phyloP scores from a whole-genome alignment of 108 stramenopile genomes.

The Pelagomonas calceolata region DNA sequence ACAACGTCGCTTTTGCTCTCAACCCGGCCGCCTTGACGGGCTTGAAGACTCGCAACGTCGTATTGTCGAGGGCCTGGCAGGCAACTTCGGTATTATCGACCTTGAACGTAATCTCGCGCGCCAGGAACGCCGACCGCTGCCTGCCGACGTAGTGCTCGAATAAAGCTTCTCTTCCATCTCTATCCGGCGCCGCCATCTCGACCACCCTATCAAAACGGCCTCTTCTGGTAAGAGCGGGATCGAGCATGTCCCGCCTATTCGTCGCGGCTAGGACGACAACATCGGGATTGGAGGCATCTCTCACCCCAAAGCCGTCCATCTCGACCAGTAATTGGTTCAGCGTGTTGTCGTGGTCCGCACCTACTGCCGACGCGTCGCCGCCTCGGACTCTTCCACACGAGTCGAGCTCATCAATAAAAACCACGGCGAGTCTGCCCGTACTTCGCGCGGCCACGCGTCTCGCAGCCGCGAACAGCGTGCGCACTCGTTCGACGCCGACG shows the following conservation, averaged over 20 bases:
- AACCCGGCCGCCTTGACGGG: background rate
- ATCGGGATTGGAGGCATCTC: no score
- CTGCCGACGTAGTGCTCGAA: slow-evolving; percentile 20
- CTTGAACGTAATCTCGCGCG: background rate
- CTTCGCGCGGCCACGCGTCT: background rate
- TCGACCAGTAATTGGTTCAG: slow-evolving; percentile 22
- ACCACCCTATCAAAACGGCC: slow-evolving; percentile 20
- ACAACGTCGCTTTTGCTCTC: background rate
- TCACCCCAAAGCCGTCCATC: slow-evolving; percentile 15
- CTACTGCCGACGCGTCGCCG: slow-evolving; percentile 1
- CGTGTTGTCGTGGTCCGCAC: slow-evolving; percentile 7
- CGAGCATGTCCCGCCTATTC: slow-evolving; percentile 12
- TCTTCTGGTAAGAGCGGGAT: slow-evolving; percentile 3
- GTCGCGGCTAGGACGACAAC: slow-evolving; percentile 29
- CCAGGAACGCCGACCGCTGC: background rate
- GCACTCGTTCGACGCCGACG: background rate
- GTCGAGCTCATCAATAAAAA: slow-evolving; percentile 1
- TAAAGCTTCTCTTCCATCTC: slow-evolving; percentile 17
- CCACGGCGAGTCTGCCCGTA: background rate
- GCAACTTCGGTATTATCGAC: background rate
- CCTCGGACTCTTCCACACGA: background rate
- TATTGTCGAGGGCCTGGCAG: slow-evolving; percentile 2
- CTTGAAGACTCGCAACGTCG: no score
- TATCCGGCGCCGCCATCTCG: slow-evolving; percentile 21
- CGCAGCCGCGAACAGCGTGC: background rate